Evolutionary conservation across 352 stramenopile species (phyloP), one percentile per base, ranked within the genome.

Genomic region (Saprolegnia parasitica): DNA sequence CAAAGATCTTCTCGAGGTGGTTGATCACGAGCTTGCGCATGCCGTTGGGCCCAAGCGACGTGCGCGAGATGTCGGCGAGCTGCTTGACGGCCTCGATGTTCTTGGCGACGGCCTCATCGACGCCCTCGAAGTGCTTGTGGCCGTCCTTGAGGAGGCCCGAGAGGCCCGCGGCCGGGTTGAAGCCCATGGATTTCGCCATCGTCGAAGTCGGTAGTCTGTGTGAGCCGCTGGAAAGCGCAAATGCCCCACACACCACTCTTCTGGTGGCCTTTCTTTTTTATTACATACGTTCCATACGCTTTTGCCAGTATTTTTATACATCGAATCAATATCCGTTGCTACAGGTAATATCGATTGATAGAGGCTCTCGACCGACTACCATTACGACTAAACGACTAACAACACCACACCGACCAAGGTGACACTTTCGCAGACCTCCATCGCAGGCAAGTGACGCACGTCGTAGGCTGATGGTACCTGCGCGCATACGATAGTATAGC

Each of bases 1-100:
- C 97, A 74, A 99, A 98, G 72, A 99, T 99, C 81, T 99, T 99
- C 68, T 99, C 97, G 60, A 99, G 77, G 80, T 99, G 97, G 86
- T 99, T 99, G 66, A 99, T 98, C 60, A 99, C 95, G 56, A 99
- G 89, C 84, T 99, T 99, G 84, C 99, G 99, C 89, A 99, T 98
- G 72, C 97, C 97, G 79, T 99, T 99, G 6, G 98, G 98, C 20
- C 98, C 98, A 62, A 99, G 82, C 73, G 95, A 99, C 65, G 97
- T 98, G 63, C 89, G 87, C 32, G 98, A 97, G 86, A 99, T 99
- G 47, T 87, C 88, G 40, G 96, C 97, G 46, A 99, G 88, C 83
- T 99, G 92, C 81, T 98, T 98, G 46, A 97, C 96, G 29, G 98
- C 98, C 67, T 98, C 92, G 72, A 99, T 98, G 83, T 99, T 99